Evolutionary conservation across 352 stramenopile genomes (phyloP), one percentile per base, ranked within the genome.

Genomic region (Pythium aquatile): DNA sequence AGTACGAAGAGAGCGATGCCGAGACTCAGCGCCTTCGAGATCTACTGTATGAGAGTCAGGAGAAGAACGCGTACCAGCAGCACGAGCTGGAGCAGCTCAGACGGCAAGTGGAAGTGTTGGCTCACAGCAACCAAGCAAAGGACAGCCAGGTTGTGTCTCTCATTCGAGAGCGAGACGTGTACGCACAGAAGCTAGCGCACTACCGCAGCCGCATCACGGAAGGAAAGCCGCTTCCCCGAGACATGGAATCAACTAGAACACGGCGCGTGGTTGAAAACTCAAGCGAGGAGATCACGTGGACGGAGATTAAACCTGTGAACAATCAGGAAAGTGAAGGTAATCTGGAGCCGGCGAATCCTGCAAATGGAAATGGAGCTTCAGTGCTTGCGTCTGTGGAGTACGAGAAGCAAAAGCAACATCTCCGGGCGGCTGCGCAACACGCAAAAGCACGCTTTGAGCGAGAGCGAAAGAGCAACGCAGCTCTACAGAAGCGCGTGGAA

Each of bases 41-140:
- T 29, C 3, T 65, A 47, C 35, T 69, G 26, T 69, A 69, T 40
- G 63, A 48, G n/a, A n/a, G 37, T 2, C 63, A 64, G 17, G 63
- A 69, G 39, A 33, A 64, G 28, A 40, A 56, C 37, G 55, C 54
- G 28, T 63, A 51, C 16, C 55, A 69, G 29, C 16, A 32, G 37
- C 29, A 55, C 11, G 40, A 60, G 17, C 39, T 61, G 8, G 14
- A n/a, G 26, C 33, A 46, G 1, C 63, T 55, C 14, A 17, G 24
- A 2, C 35, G 26, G 1, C 26, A 69, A 4, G 26, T 64, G 5
- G 14, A 51, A 17, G 63, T 51, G 26, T 48, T 64, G 7, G 30
- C 13, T 0, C 63, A 52, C 14, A 65, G 47, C 17, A 56, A 56
- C 33, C 28, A 60, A 14, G 26, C 63, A 5, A 69, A 69, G 33